Percentiles rank a stretch among this genome's conserved stretches.
phyloP scores from a whole-genome alignment of 2,329 filamentous ascomycete genomes.

The Xylariomycetidae sp. region DNA sequence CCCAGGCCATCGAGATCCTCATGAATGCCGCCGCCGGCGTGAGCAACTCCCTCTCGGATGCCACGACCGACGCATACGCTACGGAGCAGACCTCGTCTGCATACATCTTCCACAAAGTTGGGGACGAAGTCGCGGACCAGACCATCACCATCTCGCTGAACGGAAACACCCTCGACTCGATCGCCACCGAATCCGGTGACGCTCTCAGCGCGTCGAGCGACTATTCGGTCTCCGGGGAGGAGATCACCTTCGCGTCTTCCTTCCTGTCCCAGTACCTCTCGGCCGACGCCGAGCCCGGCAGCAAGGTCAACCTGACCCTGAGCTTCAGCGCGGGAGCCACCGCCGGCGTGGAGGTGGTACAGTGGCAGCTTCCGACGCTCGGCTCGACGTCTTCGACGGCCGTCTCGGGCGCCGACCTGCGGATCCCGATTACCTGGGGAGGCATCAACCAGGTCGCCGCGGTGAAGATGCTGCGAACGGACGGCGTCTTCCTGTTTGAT shows the following conservation, averaged over 20 bases:
- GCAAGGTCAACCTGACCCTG: conserved; percentile 46
- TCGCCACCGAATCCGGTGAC: conserved; percentile 30
- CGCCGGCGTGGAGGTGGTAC: conserved; percentile 43
- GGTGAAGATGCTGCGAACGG: conserved; percentile 42
- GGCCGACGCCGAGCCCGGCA: conserved; percentile 35
- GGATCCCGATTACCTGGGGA: conserved; percentile 47
- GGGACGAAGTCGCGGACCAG: conserved; percentile 36
- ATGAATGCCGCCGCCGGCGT: conserved; percentile 37
- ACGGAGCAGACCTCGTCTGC: conserved; percentile 45
- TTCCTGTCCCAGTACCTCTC: conserved; percentile 44
- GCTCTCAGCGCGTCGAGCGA: conserved; percentile 34
- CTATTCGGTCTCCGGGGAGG: conserved; percentile 40
- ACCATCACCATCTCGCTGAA: conserved; percentile 48
- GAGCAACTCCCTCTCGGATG: conserved; percentile 46
- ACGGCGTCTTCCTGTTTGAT: conserved; percentile 48
- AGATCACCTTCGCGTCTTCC: conserved; percentile 40
- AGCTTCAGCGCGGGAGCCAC: conserved; percentile 47
- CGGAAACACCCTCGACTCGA: conserved; percentile 43
- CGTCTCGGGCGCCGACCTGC: conserved; percentile 30
- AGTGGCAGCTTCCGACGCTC: conserved; percentile 45
- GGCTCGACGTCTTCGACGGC: conserved; percentile 17
- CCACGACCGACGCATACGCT: conserved; percentile 42
- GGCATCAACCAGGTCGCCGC: conserved; percentile 46
- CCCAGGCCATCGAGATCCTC: conserved; percentile 42
- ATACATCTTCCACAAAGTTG: conserved; percentile 49